These are phyloP conservation scores for Cenococcum geophilum DNA, from an alignment of 495 filamentous ascomycete species.

Conservation along the genomic window DNA sequence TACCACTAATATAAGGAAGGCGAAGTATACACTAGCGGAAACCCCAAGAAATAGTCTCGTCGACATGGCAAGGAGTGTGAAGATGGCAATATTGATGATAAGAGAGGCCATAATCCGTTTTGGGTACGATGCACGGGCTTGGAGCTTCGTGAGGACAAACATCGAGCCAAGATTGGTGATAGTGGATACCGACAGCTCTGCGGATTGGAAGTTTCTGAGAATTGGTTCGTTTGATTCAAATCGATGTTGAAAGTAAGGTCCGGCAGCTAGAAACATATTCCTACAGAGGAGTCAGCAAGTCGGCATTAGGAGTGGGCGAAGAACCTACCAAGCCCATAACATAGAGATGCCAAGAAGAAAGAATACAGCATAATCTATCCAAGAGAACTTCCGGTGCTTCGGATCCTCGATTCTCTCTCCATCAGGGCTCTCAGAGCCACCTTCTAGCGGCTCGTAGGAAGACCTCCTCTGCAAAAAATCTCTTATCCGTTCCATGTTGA, in stretches of 20 bases:
- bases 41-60: conserved; percentile 59
- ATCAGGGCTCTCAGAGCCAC: conserved; percentile 25
- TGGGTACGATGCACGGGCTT: conserved; percentile 75
- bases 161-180: conserved; percentile 70
- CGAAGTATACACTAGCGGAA: conserved; percentile 62
- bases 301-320: conserved; percentile 1
- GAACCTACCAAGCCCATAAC: conserved; percentile 88
- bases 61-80: conserved; percentile 71
- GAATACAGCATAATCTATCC: conserved; percentile 80
- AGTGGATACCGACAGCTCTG: conserved; percentile 80
- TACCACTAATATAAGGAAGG: conserved; percentile 79
- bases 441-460: conserved; percentile 36
- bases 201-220: conserved; percentile 73
- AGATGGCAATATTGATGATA: conserved; percentile 62
- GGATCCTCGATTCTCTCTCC: conserved; percentile 24
- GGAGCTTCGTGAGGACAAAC: conserved; percentile 68
- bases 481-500: conserved; percentile 35
- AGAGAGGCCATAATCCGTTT: conserved; percentile 71
- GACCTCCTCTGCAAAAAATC: conserved; percentile 23
- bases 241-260: conserved; percentile 83
- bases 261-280: conserved; percentile 98
- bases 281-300: conserved; percentile 41
- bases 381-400: conserved; percentile 37
- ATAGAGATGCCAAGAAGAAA: conserved; percentile 82
- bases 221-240: conserved; percentile 67